phyloP scores from a whole-genome alignment of 148 eudicot genomes.

The Linanthus parryae region DNA sequence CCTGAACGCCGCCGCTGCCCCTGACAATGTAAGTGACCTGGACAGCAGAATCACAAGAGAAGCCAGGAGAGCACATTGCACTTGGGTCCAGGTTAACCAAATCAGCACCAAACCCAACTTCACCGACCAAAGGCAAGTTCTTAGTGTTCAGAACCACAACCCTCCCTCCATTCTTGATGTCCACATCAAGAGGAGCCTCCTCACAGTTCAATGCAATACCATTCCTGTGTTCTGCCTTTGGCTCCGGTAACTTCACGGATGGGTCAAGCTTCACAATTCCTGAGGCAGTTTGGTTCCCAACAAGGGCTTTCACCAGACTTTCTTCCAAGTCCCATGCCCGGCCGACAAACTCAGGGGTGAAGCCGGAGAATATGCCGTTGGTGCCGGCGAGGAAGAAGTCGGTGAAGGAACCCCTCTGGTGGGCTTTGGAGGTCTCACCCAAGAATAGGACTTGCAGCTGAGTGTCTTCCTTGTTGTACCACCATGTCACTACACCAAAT shows the following conservation, averaged over 20 bases:
- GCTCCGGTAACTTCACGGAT: conserved; percentile 59
- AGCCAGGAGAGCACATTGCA: conserved; percentile 87
- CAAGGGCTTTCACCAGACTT: conserved; percentile 45
- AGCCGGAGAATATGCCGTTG: conserved; percentile 77
- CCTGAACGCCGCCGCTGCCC: conserved; percentile 84
- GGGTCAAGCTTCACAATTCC: conserved; percentile 66
- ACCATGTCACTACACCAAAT: conserved; percentile 80
- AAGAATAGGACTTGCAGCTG: conserved; percentile 70
- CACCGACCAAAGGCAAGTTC: conserved; percentile 90
- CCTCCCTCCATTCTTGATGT: conserved; percentile 63
- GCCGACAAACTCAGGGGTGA: conserved; percentile 69
- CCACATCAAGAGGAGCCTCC: conserved; percentile 86
- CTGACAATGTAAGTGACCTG: conserved; percentile 76
- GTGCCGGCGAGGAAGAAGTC: conserved; percentile 72
- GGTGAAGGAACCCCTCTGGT: conserved; percentile 68
- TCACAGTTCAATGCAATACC: conserved; percentile 77
- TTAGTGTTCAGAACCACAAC: conserved; percentile 79
- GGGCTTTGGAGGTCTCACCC: conserved; percentile 78
- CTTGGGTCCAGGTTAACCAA: conserved; percentile 60
- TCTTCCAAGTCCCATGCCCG: conserved; percentile 82
- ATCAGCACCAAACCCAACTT: conserved; percentile 80
- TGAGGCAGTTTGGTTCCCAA: conserved; percentile 38
- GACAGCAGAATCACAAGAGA: conserved; percentile 80
- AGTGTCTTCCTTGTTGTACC: conserved; percentile 75
- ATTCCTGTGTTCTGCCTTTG: conserved; percentile 42